Percentiles rank a stretch among this genome's conserved stretches.
Evolutionary conservation across 352 stramenopile genomes (phyloP).

Genomic region (Phytophthora pinifolia): DNA sequence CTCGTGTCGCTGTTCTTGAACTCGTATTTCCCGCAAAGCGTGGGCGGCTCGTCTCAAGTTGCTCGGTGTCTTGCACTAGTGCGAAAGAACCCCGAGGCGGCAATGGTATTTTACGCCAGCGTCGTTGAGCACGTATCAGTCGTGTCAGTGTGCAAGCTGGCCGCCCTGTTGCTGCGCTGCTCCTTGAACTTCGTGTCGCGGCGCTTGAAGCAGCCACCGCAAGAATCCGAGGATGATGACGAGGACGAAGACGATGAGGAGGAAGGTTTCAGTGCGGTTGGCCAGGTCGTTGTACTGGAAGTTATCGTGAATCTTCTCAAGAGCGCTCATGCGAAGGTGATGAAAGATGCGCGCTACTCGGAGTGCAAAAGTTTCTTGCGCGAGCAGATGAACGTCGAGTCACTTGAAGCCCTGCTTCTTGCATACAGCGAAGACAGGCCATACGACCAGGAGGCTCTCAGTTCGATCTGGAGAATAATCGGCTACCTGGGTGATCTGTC

Average conservation of each 20-base stretch:
- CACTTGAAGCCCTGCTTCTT: slow-evolving; percentile 59
- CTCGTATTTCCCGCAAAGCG: slow-evolving; percentile 86
- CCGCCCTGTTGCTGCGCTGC: slow-evolving; percentile 71
- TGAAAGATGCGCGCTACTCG: slow-evolving; percentile 62
- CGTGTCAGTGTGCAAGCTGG: slow-evolving; percentile 81
- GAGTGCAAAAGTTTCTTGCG: slow-evolving; percentile 79
- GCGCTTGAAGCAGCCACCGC: slow-evolving; percentile 40
- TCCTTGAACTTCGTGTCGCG: slow-evolving; percentile 79
- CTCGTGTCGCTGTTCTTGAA: slow-evolving; percentile 84
- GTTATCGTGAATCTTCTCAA: slow-evolving; percentile 74
- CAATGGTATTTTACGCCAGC: slow-evolving; percentile 83
- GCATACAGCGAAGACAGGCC: slow-evolving; percentile 64
- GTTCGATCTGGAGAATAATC: slow-evolving; percentile 74
- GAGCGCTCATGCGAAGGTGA: slow-evolving; percentile 71
- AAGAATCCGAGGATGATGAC: slow-evolving; percentile 41
- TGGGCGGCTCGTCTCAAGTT: slow-evolving; percentile 78
- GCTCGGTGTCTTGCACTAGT: slow-evolving; percentile 77
- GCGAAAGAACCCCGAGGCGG: slow-evolving; percentile 79
- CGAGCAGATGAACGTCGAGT: slow-evolving; percentile 62
- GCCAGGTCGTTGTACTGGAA: slow-evolving; percentile 74
- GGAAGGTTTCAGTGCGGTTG: slow-evolving; percentile 64
- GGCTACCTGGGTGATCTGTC: slow-evolving; percentile 68
- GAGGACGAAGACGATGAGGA: slow-evolving; percentile 68
- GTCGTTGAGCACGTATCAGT: slow-evolving; percentile 75
- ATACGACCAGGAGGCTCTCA: slow-evolving; percentile 68